These are phyloP conservation scores for Corinectria fuckeliana DNA, from an alignment of 2,329 filamentous ascomycete species.

Conservation along the genomic window DNA sequence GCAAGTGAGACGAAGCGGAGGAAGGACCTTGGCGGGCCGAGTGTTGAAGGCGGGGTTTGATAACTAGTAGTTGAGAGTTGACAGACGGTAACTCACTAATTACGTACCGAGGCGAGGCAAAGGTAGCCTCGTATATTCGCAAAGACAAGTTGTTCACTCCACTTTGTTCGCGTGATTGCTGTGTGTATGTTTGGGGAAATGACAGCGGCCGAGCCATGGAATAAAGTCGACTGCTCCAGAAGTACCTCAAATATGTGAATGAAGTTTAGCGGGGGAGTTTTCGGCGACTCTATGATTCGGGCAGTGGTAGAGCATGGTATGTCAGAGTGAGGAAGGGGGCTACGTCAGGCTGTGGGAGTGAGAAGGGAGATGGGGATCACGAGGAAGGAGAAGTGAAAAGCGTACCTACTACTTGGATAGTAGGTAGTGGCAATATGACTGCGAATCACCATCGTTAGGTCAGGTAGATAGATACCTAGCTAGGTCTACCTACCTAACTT, in stretches of 20 bases:
- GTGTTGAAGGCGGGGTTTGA: too few relatives aligned
- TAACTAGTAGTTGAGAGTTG: neutral
- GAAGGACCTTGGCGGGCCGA: neutral
- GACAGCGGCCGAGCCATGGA: neutral
- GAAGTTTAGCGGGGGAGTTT: neutral
- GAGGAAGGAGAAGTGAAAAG: neutral
- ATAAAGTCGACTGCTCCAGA: neutral
- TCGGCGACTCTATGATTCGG: neutral
- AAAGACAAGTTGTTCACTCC: neutral
- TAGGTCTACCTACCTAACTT: too few relatives aligned
- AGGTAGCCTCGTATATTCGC: neutral
- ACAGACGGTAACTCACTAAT: too few relatives aligned
- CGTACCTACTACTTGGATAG: too few relatives aligned
- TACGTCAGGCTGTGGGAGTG: neutral
- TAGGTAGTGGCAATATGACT: neutral
- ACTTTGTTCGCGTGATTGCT: neutral
- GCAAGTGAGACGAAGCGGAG: neutral
- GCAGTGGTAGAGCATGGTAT: neutral
- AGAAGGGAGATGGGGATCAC: neutral
- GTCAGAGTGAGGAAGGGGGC: neutral
- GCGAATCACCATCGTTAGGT: neutral
- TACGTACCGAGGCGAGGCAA: too few relatives aligned
- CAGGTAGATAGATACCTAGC: too few relatives aligned
- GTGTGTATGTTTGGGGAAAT: neutral
- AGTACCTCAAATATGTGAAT: neutral